These are phyloP conservation scores for Cryoendolithus antarcticus DNA, from an alignment of 2,329 filamentous ascomycete species.

Conservation along the genomic window DNA sequence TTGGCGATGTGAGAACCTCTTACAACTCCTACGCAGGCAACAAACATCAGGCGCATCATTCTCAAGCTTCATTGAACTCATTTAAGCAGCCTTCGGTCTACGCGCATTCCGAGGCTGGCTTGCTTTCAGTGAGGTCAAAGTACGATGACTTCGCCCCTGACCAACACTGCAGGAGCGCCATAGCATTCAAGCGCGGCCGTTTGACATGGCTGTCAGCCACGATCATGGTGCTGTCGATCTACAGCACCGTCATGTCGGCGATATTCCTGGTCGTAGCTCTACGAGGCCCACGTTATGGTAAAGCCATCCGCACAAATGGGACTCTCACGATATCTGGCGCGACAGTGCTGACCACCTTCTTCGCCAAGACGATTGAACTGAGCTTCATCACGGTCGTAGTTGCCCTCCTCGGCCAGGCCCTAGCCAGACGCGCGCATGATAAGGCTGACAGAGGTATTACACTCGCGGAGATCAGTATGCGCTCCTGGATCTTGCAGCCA, in stretches of 20 bases:
- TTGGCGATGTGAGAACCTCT: constrained; percentile 7
- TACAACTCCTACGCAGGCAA: constrained; percentile 1
- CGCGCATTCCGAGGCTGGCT: constrained; percentile 15
- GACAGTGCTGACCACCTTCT: constrained; percentile 52
- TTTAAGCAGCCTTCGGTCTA: constrained; percentile 11
- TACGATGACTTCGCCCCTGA: constrained; percentile 16
- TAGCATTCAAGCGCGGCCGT: neutral
- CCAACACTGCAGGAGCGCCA: constrained; percentile 8
- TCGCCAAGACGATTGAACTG: constrained; percentile 67
- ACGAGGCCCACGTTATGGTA: constrained; percentile 45
- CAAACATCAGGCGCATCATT: constrained; percentile 8
- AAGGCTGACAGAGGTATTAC: constrained; percentile 48
- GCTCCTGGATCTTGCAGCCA: constrained; percentile 48
- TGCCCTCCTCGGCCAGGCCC: constrained; percentile 59
- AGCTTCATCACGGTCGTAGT: constrained; percentile 69
- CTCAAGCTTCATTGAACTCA: constrained; percentile 13
- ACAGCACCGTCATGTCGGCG: constrained; percentile 52
- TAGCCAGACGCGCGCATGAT: constrained; percentile 56
- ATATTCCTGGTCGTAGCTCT: constrained; percentile 55
- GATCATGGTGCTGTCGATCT: constrained; percentile 39
- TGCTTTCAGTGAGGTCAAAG: constrained; percentile 11
- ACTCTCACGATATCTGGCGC: constrained; percentile 50
- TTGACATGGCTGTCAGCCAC: constrained; percentile 35
- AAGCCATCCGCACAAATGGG: constrained; percentile 41
- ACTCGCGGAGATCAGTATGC: constrained; percentile 66